phyloP scores from a whole-genome alignment of 352 stramenopile species.

The Aphanomyces invadans region DNA sequence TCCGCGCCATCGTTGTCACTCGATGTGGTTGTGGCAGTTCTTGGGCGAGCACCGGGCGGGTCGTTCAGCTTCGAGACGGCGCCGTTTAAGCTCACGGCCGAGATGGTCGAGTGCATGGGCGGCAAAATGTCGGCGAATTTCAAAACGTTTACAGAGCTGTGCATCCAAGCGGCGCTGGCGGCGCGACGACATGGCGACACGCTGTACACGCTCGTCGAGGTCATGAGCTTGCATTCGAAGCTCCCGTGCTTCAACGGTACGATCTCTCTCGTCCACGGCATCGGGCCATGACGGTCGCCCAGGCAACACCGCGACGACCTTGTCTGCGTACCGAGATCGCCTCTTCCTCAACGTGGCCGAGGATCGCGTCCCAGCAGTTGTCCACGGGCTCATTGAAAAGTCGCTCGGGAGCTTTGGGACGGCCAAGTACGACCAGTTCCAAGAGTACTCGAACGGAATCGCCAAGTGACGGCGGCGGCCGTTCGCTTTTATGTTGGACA shows the following conservation, averaged over 20 bases:
- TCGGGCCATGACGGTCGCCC: too few species aligned
- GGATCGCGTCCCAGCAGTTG: constrained; percentile 50
- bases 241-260: constrained; percentile 51
- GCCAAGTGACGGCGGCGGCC: constrained; percentile 42
- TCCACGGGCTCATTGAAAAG: constrained; percentile 90
- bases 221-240: constrained; percentile 86
- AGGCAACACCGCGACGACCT: constrained; percentile 9
- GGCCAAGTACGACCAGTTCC: constrained; percentile 93
- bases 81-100: constrained; percentile 94
- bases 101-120: constrained; percentile 93
- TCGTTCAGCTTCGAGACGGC: constrained; percentile 95
- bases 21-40: constrained; percentile 44
- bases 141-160: constrained; percentile 90
- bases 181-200: constrained; percentile 88
- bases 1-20: too few species aligned
- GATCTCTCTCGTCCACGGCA: too few species aligned
- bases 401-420: constrained; percentile 94
- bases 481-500: background rate
- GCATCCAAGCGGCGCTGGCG: constrained; percentile 89
- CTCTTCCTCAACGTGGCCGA: constrained; percentile 61
- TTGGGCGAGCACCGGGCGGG: constrained; percentile 72
- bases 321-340: constrained; percentile 31
- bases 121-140: constrained; percentile 88
- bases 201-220: constrained; percentile 93
- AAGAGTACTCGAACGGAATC: constrained; percentile 89